These are phyloP conservation scores for Nosema bombycis DNA, from an alignment of 371 early-diverging fungal species.

Conservation along the genomic window DNA sequence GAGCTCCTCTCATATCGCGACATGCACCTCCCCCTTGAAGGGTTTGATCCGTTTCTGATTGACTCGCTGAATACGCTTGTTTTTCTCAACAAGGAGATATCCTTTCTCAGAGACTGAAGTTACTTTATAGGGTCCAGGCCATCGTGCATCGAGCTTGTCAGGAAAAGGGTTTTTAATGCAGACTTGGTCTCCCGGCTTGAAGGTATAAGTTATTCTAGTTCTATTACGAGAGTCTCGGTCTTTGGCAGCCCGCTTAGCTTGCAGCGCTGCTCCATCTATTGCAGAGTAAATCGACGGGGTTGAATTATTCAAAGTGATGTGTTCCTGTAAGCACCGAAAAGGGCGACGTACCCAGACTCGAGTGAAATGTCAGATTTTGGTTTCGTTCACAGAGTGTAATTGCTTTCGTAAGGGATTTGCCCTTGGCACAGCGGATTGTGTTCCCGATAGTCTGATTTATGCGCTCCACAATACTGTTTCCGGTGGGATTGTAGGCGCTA, in stretches of 20 bases:
- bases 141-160: neutral
- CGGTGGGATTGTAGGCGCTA: conserved; percentile 14
- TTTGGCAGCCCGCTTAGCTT: neutral
- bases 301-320: neutral
- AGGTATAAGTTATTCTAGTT: neutral
- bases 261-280: neutral
- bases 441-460: conserved; percentile 2
- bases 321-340: neutral
- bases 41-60: neutral
- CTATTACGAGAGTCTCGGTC: neutral
- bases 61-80: neutral
- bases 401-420: neutral
- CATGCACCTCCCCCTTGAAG: no score
- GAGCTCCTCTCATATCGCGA: no score
- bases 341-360: neutral
- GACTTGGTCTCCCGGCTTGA: neutral
- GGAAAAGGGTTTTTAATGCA: neutral
- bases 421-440: neutral
- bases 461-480: conserved; percentile 18
- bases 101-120: neutral
- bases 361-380: neutral
- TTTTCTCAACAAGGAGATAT: neutral
- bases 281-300: neutral
- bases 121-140: neutral
- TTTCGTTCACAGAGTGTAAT: neutral